Evolutionary conservation across 2,329 filamentous ascomycete species (phyloP).

Genomic region (Intubia oerlemansii): DNA sequence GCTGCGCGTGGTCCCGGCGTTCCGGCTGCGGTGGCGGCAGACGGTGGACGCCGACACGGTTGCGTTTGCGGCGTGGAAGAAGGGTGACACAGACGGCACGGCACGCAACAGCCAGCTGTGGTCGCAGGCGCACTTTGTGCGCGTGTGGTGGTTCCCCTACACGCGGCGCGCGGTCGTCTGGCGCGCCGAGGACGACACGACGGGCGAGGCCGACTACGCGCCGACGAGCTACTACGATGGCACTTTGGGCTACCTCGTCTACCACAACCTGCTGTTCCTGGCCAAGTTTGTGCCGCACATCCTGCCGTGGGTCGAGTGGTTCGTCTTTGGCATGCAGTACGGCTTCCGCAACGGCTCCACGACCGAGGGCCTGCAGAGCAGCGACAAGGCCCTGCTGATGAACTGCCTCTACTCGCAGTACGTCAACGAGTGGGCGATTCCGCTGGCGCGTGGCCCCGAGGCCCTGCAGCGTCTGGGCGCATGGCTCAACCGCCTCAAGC

Average conservation of each 20-base stretch:
- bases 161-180: conserved; percentile 73
- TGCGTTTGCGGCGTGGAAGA: conserved; percentile 47
- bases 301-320: conserved; percentile 81
- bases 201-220: conserved; percentile 16
- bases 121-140: conserved; percentile 69
- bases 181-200: conserved; percentile 55
- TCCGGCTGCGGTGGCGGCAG: conserved; percentile 76
- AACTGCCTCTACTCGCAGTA: conserved; percentile 98
- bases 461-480: conserved; percentile 62
- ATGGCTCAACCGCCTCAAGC: conserved; percentile 48
- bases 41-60: conserved; percentile 47
- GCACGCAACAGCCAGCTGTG: conserved; percentile 48
- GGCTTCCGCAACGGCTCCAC: conserved; percentile 49
- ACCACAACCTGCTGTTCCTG: conserved; percentile 74
- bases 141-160: conserved; percentile 97
- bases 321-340: conserved; percentile 95
- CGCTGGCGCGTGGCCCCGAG: conserved; percentile 68
- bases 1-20: conserved; percentile 58
- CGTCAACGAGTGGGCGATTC: conserved; percentile 95
- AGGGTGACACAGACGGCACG: conserved; percentile 44
- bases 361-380: conserved; percentile 53
- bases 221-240: conserved; percentile 65
- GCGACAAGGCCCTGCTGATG: conserved; percentile 67
- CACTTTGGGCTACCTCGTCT: conserved; percentile 64
- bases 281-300: conserved; percentile 59